These are phyloP conservation scores for Gaultheria prostrata DNA, from an alignment of 148 eudicot genomes.

Conservation along the genomic window DNA sequence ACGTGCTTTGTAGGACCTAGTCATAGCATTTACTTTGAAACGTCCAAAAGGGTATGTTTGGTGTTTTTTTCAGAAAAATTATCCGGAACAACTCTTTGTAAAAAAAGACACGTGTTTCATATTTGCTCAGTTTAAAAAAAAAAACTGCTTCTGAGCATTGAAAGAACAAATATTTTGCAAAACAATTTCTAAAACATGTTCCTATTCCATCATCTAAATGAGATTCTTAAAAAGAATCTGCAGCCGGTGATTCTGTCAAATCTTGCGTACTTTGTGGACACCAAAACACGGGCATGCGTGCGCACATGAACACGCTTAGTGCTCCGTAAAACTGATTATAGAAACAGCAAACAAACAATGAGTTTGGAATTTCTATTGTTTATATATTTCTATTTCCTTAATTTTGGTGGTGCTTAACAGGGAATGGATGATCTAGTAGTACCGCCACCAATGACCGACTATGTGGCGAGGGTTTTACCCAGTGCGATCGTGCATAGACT, in stretches of 20 bases:
- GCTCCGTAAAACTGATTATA: not conserved
- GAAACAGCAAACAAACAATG: not conserved
- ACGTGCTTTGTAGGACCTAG: not conserved
- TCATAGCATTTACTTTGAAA: not conserved
- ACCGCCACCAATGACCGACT: constrained; percentile 75
- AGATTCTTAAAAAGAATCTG: not conserved
- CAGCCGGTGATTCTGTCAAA: no score
- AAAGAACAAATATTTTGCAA: not conserved
- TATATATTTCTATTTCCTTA: not conserved
- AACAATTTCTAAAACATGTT: not conserved
- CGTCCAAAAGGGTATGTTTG: not conserved
- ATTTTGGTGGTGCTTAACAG: constrained; percentile 35
- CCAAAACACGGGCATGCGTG: no score
- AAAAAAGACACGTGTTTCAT: not conserved
- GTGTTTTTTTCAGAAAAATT: not conserved
- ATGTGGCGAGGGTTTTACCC: constrained; percentile 62
- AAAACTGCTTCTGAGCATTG: not conserved
- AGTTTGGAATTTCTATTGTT: not conserved
- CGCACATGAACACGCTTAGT: not conserved
- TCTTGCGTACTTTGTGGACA: no score
- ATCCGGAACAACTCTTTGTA: not conserved
- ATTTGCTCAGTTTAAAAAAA: not conserved
- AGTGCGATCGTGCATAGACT: constrained; percentile 53
- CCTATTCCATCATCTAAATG: not conserved
- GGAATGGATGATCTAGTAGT: constrained; percentile 79